These are phyloP conservation scores for Aspergillus proliferans DNA, from an alignment of 2,329 filamentous ascomycete genomes.

Conservation along the genomic window DNA sequence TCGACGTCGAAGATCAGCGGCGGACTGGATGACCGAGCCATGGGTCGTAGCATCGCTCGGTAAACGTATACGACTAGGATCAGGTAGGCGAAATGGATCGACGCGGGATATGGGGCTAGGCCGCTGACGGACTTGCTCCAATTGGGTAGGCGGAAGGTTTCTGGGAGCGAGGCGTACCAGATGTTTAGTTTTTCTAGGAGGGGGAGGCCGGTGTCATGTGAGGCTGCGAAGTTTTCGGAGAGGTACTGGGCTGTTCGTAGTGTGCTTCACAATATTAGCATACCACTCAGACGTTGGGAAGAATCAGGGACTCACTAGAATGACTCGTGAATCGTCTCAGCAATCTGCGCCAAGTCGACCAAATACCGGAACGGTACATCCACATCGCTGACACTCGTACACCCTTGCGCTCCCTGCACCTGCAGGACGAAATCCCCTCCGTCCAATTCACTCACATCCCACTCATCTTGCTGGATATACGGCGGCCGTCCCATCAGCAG, in stretches of 20 bases:
- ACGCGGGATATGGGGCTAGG: conserved; percentile 17
- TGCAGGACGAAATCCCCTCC: conserved; percentile 20
- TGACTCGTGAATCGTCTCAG: conserved; percentile 25
- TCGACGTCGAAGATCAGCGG: conserved; percentile 23
- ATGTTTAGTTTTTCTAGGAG: conserved; percentile 23
- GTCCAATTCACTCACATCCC: conserved; percentile 28
- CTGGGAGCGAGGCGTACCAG: conserved; percentile 26
- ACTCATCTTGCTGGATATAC: conserved; percentile 29
- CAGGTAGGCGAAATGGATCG: conserved; percentile 31
- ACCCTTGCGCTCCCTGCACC: conserved; percentile 3
- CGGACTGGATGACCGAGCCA: conserved; percentile 22
- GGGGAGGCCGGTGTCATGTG: conserved; percentile 21
- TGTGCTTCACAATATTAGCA: conserved; percentile 14
- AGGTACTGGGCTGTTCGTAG: conserved; percentile 24
- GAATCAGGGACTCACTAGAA: conserved; percentile 22
- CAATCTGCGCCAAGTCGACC: conserved; percentile 22
- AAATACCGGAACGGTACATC: conserved; percentile 24
- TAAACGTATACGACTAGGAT: conserved; percentile 31
- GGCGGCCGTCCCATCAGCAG: conserved; percentile 32
- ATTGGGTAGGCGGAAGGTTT: conserved; percentile 21
- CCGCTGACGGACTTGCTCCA: conserved; percentile 22
- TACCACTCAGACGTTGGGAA: neutral
- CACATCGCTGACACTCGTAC: conserved; percentile 10
- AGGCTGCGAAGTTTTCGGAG: conserved; percentile 24
- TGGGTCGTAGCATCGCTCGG: conserved; percentile 28